Percentiles rank a stretch among this genome's conserved stretches.
Evolutionary conservation across 2,329 filamentous ascomycete species (phyloP).

Genomic region (Scorias spongiosa): DNA sequence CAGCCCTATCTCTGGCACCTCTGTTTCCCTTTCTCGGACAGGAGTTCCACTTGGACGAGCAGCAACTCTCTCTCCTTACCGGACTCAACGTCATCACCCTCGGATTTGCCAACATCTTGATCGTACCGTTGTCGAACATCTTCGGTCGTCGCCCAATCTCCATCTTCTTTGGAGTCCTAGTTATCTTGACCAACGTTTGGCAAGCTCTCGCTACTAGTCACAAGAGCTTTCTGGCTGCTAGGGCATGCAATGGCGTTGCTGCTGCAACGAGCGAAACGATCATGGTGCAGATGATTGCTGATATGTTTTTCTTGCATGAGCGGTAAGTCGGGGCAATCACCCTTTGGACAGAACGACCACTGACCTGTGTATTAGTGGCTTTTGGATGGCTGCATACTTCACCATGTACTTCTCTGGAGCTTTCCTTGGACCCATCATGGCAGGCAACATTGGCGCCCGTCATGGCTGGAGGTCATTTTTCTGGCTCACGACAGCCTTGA

Average conservation of each 20-base stretch:
- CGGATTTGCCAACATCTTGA: conserved; percentile 30
- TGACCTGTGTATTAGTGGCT: conserved; percentile 9
- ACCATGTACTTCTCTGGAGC: conserved; percentile 28
- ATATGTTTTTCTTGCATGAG: conserved; percentile 31
- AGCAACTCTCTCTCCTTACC: conserved; percentile 26
- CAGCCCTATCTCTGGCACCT: conserved; percentile 28
- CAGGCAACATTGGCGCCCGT: conserved; percentile 25
- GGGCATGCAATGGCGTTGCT: conserved; percentile 28
- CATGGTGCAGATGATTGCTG: conserved; percentile 28
- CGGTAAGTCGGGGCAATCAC: conserved; percentile 24
- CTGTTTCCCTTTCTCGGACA: conserved; percentile 28
- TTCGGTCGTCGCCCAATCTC: conserved; percentile 27
- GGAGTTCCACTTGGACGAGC: conserved; percentile 26
- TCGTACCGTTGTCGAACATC: conserved; percentile 30
- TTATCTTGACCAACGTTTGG: conserved; percentile 29
- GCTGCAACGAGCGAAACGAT: conserved; percentile 30
- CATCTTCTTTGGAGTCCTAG: conserved; percentile 25
- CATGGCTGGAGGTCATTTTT: conserved; percentile 33
- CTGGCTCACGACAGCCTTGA: conserved; percentile 28
- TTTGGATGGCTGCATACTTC: conserved; percentile 15
- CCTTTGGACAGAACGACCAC: conserved; percentile 16
- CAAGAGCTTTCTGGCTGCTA: conserved; percentile 27
- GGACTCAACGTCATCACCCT: conserved; percentile 30
- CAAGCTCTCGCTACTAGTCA: conserved; percentile 28
- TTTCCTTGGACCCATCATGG: conserved; percentile 30